Evolutionary conservation across 2,329 filamentous ascomycete species (phyloP).

Genomic region (Fusarium tanahbumbuense): DNA sequence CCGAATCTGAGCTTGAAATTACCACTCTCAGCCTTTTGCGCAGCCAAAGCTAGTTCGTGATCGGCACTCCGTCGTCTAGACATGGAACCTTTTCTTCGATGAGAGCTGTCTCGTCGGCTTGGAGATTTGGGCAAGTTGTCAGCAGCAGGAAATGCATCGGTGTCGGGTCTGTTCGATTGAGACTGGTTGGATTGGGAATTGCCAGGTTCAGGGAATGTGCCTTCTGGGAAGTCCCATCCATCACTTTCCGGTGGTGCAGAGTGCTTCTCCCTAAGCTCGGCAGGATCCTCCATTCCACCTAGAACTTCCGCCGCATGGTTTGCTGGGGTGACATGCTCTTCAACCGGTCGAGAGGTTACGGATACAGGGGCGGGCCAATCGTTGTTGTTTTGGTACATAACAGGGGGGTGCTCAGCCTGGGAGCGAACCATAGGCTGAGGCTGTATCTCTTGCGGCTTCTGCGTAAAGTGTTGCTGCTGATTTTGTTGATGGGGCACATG

Average conservation of each 20-base stretch:
- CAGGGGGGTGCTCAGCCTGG: slow-evolving; percentile 61
- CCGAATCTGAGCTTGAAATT: slow-evolving; percentile 95
- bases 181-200: slow-evolving; percentile 60
- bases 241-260: slow-evolving; percentile 68
- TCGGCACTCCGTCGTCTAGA: slow-evolving; percentile 78
- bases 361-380: slow-evolving; percentile 52
- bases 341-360: slow-evolving; percentile 51
- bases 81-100: slow-evolving; percentile 84
- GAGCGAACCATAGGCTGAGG: slow-evolving; percentile 65
- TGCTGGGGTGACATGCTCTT: slow-evolving; percentile 49
- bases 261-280: slow-evolving; percentile 61
- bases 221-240: slow-evolving; percentile 94
- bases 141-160: slow-evolving; percentile 85
- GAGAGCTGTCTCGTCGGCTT: slow-evolving; percentile 72
- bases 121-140: slow-evolving; percentile 86
- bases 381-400: slow-evolving; percentile 53
- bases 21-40: slow-evolving; percentile 72
- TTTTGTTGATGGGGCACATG: slow-evolving; percentile 68
- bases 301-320: slow-evolving; percentile 57
- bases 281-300: slow-evolving; percentile 54
- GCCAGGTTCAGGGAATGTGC: slow-evolving; percentile 69
- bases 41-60: slow-evolving; percentile 66
- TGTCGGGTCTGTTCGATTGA: slow-evolving; percentile 77
- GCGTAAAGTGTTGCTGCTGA: slow-evolving; percentile 48
- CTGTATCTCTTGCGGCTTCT: slow-evolving; percentile 55